Base-by-base conservation (phyloP, 2,329 filamentous ascomycete genomes). In the Penicillium fuscoglaucum region DNA sequence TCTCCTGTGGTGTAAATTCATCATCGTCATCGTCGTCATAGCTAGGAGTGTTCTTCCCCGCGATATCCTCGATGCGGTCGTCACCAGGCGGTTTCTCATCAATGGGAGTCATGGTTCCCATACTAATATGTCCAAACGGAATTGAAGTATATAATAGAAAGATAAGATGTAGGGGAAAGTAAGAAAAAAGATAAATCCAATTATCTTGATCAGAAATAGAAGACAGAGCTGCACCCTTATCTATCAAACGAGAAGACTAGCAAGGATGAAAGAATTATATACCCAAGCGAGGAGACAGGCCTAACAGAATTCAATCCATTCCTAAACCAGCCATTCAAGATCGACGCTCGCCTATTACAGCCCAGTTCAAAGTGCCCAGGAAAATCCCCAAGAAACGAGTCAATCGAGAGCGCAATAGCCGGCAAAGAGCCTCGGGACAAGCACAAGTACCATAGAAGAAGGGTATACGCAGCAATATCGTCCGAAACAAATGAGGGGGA, bases 1-100 rank as follows among this genome's bases (percentile, higher is more conserved):
- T 84, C 74, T 93, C 87, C 19, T 79, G 74, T 1, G 54, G 52
- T 6, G 63, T 67, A 21, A 67, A 67, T 8, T 66, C 65, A 6
- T 66, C 61, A 26, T 65, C 62, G 3, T 58, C 55, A 6, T 57
- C 52, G 24, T 65, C 62, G 4, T 58, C 54, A 6, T 57, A 50
- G 19, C 26, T 55, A 8, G 39, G 44, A 35, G 54, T 24, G 1
- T 17, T 44, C 4, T 57, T 40, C 5, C 50, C 54, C 12, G 46
- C 57, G 26, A 67, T 49, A 40, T 67, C 62, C 51, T 67, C 65
- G 37, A 67, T 54, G 37, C 57, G 61, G 39, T 65, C 41, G 6
- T 61, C 63, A 15, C 19, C 45, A n/a, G 48, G 44, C 7, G 49
- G 51, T 44, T 67, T 67, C 39, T 66, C 65, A 10, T 65, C 63